A percentile compares a stretch with the other conserved stretches of the same genome.
phyloP scores from a whole-genome alignment of 805 yeast genomes.

The Danielozyma ontarioensis region DNA sequence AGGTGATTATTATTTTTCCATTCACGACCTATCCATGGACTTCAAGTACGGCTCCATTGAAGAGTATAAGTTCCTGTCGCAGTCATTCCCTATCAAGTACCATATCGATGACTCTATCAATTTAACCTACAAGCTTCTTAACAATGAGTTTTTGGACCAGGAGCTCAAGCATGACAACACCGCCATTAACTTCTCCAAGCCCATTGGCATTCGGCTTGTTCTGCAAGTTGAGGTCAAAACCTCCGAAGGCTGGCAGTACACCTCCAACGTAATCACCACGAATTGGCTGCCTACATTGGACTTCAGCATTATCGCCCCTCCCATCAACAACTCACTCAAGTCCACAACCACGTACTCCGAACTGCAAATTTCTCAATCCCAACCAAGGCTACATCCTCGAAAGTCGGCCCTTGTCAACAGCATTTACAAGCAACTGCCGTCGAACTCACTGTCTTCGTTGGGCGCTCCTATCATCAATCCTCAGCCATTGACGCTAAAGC shows the following conservation, averaged over 20 bases:
- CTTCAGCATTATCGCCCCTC: constrained; percentile 32
- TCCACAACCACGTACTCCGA: constrained; percentile 16
- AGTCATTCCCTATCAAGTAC: constrained; percentile 22
- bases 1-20: constrained; percentile 12
- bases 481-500: constrained; percentile 2
- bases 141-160: constrained; percentile 21
- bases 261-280: constrained; percentile 27
- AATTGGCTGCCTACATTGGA: constrained; percentile 38
- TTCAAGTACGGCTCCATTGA: constrained; percentile 24
- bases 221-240: constrained; percentile 14
- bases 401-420: constrained; percentile 20
- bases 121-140: constrained; percentile 29
- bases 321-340: constrained; percentile 33
- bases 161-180: constrained; percentile 13
- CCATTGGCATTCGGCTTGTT: constrained; percentile 20
- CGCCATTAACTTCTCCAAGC: constrained; percentile 15
- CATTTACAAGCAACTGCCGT: constrained; percentile 7
- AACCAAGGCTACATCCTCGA: constrained; percentile 7
- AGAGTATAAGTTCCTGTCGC: constrained; percentile 12
- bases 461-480: constrained; percentile 1
- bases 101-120: constrained; percentile 26
- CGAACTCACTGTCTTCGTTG: not conserved
- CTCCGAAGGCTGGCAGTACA: constrained; percentile 4
- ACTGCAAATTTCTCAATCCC: constrained; percentile 11
- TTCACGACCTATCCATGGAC: constrained; percentile 17